Percentiles rank a stretch among this genome's conserved stretches.
These are phyloP conservation scores for Xylariaceae sp. DNA, from an alignment of 2,329 filamentous ascomycete species.

Conservation along the genomic window DNA sequence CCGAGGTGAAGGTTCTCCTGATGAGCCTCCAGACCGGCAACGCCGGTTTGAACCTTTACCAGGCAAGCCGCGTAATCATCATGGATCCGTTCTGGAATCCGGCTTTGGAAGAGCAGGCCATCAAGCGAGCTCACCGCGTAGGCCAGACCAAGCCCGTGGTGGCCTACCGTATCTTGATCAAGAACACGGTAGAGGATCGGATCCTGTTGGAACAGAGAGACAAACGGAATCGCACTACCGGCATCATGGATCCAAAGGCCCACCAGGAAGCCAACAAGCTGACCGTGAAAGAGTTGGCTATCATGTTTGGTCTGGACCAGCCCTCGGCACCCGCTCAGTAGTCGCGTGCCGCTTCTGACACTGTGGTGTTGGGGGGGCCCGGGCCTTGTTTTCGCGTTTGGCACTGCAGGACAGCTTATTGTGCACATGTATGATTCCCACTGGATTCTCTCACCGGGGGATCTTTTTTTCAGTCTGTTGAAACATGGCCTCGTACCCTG, in stretches of 20 bases:
- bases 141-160: conserved; percentile 60
- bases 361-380: no score
- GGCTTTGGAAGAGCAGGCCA: conserved; percentile 69
- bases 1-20: conserved; percentile 50
- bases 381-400: no score
- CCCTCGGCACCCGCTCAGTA: no score
- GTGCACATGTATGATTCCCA: no score
- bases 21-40: conserved; percentile 72
- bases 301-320: no score
- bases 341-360: no score
- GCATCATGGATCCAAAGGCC: conserved; percentile 22
- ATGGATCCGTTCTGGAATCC: conserved; percentile 77
- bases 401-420: no score
- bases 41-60: conserved; percentile 65
- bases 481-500: no score
- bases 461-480: no score
- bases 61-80: conserved; percentile 66
- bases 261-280: conserved; percentile 11
- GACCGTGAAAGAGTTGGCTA: conserved; percentile 11
- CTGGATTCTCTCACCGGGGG: no score
- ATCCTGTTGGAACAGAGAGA: conserved; percentile 64
- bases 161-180: conserved; percentile 62
- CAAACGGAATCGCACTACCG: conserved; percentile 57
- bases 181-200: conserved; percentile 66
- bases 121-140: conserved; percentile 73